phyloP scores from a whole-genome alignment of 1,284 basidiomycete species.

The Moesziomyces sp. region DNA sequence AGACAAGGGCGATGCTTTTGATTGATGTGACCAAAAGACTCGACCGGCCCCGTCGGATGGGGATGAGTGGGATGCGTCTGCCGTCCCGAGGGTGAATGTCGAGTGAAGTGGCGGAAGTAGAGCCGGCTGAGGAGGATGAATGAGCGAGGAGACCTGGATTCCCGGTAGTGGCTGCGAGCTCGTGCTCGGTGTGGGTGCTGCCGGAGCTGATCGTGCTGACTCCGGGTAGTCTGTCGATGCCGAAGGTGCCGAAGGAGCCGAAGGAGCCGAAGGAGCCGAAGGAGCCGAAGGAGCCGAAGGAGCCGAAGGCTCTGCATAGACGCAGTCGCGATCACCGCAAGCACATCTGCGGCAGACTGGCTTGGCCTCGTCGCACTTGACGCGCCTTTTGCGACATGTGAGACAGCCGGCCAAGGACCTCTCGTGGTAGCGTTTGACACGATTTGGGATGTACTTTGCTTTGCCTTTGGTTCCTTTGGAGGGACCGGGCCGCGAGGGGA shows the following conservation, averaged over 20 bases:
- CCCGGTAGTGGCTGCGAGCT: conserved; percentile 7
- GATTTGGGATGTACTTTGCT: conserved; percentile 41
- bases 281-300: neutral
- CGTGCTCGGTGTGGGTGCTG: neutral
- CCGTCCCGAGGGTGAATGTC: neutral
- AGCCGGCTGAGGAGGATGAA: conserved; percentile 14
- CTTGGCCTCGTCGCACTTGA: conserved; percentile 44
- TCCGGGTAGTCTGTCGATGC: neutral
- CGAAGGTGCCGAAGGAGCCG: no score
- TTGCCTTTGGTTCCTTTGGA: conserved; percentile 43
- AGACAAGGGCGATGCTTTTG: neutral
- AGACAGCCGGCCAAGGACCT: conserved; percentile 38
- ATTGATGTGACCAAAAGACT: neutral
- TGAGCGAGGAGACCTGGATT: conserved; percentile 29
- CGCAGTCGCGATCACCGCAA: conserved; percentile 37
- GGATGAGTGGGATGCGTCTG: conserved; percentile 2
- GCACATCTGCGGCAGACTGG: conserved; percentile 37
- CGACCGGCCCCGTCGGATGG: conserved; percentile 11
- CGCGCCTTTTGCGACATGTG: conserved; percentile 41
- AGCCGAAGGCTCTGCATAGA: conserved; percentile 20
- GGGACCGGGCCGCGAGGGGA: conserved; percentile 7
- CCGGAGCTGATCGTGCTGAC: neutral
- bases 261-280: no score
- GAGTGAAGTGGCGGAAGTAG: neutral
- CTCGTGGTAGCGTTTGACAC: conserved; percentile 47